Evolutionary conservation across 2,329 filamentous ascomycete genomes (phyloP), one percentile per base, ranked within the genome.

Genomic region (Ophiosphaerella herpotricha): DNA sequence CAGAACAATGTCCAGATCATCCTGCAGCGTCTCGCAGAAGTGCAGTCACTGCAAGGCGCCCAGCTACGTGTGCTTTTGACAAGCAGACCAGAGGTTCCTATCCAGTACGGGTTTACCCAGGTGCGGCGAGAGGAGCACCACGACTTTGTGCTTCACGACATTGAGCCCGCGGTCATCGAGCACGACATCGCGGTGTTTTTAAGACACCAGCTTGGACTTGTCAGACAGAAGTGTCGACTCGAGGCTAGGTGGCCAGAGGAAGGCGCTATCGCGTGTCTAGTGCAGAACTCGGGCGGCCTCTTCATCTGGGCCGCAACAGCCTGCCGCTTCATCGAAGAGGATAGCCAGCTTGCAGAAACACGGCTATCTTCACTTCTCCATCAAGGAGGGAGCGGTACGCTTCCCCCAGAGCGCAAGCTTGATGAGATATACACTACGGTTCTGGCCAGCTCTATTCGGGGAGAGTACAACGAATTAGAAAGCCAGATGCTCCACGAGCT

Each of bases 151-250:
- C 60, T 63, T 3, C 54, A 63, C 38, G 21, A 48, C 21, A 50
- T 63, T 23, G 37, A 39, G 21, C 41, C 29, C 14, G 21, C 45
- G 7, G 44, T 58, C 14, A 42, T 61, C 18, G 46, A 64, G 18
- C 43, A 51, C 3, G 57, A 64, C 34, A 56, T 64, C 49, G 7
- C 2, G 1, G 11, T 57, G 13, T 64, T 55, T 43, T 21, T 63
- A 3, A 5, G 48, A 12, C 51, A 63, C 55, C 7, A 39, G 1
- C 52, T 55, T 6, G 5, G 14, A 23, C 5, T 12, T 11, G 41
- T 55, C 3, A 37, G n/a, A 18, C 12, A 40, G 26, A 32, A 51
- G 31, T 31, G 37, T 7, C 24, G 13, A 13, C 16, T 43, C 3
- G 1, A 1, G 2, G 42, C 12, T 6, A 21, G 39, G 16, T 42